These are phyloP conservation scores for Pythium grandisporangium DNA, from an alignment of 352 stramenopile genomes.

Conservation along the genomic window DNA sequence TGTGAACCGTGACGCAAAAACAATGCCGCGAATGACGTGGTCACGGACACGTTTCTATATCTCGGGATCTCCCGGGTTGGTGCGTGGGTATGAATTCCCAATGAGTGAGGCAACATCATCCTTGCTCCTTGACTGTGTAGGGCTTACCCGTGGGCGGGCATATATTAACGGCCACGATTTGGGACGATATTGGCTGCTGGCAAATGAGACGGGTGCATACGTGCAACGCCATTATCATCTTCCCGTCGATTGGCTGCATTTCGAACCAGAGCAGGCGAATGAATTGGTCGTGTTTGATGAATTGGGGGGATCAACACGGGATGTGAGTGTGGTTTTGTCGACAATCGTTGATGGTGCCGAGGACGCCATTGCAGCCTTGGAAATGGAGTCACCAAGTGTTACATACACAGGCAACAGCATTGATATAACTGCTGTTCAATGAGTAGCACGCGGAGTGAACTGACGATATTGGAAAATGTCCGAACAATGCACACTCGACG, in stretches of 20 bases:
- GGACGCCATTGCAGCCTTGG: too few species aligned
- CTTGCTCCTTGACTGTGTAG: slow-evolving; percentile 46
- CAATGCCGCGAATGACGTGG: slow-evolving; percentile 33
- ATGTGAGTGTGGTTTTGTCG: slow-evolving; percentile 41
- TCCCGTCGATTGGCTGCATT: slow-evolving; percentile 38
- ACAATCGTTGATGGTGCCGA: slow-evolving; percentile 30
- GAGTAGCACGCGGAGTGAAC: too few species aligned
- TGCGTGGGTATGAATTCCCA: slow-evolving; percentile 6
- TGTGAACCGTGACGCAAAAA: slow-evolving; percentile 1
- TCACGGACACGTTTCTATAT: slow-evolving; percentile 23
- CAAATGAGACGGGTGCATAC: slow-evolving; percentile 26
- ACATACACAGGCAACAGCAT: too few species aligned
- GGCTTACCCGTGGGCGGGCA: slow-evolving; percentile 42
- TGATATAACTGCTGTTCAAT: too few species aligned
- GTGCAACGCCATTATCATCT: slow-evolving; percentile 68
- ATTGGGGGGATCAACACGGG: slow-evolving; percentile 29
- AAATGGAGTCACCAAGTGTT: too few species aligned
- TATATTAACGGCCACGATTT: slow-evolving; percentile 63
- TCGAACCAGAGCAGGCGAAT: slow-evolving; percentile 20
- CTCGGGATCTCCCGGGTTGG: slow-evolving; percentile 5
- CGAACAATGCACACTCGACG: too few species aligned
- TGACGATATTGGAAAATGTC: too few species aligned
- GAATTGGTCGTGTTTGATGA: slow-evolving; percentile 58
- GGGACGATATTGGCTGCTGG: slow-evolving; percentile 61
- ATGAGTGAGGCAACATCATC: slow-evolving; percentile 26